Base-by-base conservation (phyloP, 345 rosid genomes). In the Capsella bursapastoris region DNA sequence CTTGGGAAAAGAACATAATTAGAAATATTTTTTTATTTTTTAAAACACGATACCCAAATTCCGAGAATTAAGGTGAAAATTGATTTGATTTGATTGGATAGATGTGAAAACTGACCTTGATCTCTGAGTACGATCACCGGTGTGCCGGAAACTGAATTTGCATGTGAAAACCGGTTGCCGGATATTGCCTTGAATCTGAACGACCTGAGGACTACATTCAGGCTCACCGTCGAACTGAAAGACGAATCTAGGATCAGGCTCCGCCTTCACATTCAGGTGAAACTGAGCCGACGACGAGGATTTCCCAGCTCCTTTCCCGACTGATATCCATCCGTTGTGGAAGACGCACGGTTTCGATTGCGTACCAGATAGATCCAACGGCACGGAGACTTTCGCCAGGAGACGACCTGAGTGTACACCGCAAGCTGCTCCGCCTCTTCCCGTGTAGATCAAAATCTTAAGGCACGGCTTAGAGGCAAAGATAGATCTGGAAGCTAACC, bases 191-290 rank as follows among this genome's bases (percentile, higher is more conserved):
- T 82, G 95, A 74, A 94, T 88, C 81, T 87, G 97, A 60, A 91
- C 88, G 49, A 93, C 92, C 70, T 91, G 98, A 4, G 98, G 98
- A 65, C 98, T 93, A 58, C 98, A 93, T 56, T 91, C 98, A 1
- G 98, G 98, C 58, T 91, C 97, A 14, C 94, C 97, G 64, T 93
- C 98, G 77, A 93, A 93, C 84, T 93, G 92, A 45, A 93, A 93
- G n/a, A 93, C 98, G 75, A 88, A 93, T 64, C 98, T 84, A 7
- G 95, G 98, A 73, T 89, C 97, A 14, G 93, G 97, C 76, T 91
- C 98, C 3, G 98, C 87, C 66, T 82, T 91, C 10, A 93, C 96
- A 71, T 75, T 83, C 80, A 89, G 76, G 73, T 91, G 91, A 51
- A 93, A 83, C 78, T 86, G 87, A 34, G 96, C 88, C 13, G 87